Evolutionary conservation across 1,139 yeast genomes (phyloP), one percentile per base, ranked within the genome.

Genomic region (Blastobotrys proliferans): DNA sequence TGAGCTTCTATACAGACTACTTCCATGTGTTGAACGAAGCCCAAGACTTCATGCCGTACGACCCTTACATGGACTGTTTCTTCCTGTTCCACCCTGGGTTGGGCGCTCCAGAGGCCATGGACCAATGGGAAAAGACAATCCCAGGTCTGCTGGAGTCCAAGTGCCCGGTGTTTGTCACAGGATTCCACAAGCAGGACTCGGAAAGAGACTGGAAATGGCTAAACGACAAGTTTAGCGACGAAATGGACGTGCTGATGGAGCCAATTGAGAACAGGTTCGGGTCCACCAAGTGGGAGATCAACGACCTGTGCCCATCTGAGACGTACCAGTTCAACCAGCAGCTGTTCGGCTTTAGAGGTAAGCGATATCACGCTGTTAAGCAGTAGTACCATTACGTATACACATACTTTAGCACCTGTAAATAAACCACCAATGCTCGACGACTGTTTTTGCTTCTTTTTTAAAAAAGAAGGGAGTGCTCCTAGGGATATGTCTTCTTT

Each of bases 11-110:
- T 63, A 85, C 97, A 2, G 83, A 84, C 58, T 90, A 83, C 64
- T 92, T 92, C 78, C 88, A 88, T 60, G 92, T 84, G 40, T 73
- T 84, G 47, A 95, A 92, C 64, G 87, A 87, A 55, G 82, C 85
- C 46, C 94, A 92, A 55, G 97, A 90, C 65, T 83, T 92, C 62
- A 87, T 88, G 81, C 98, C 98, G 13, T 92, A 90, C 63, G 98
- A 92, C 64, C 98, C 99, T 32, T 92, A 90, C 64, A 75, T 86
- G 62, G 98, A 92, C 63, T 78, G 80, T 22, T 92, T 92, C 68
- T 88, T 87, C 73, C 70, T 86, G 43, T 92, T 90, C 83, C 97
- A 92, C 63, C 97, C 98, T 1, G 96, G 96, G 35, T 77, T 88
- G 63, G 83, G 87, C 21, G 84, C 94, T 16, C 85, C 87, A 10